Evolutionary conservation across 768 basidiomycete species (phyloP).

Genomic region (Zangia roseola): DNA sequence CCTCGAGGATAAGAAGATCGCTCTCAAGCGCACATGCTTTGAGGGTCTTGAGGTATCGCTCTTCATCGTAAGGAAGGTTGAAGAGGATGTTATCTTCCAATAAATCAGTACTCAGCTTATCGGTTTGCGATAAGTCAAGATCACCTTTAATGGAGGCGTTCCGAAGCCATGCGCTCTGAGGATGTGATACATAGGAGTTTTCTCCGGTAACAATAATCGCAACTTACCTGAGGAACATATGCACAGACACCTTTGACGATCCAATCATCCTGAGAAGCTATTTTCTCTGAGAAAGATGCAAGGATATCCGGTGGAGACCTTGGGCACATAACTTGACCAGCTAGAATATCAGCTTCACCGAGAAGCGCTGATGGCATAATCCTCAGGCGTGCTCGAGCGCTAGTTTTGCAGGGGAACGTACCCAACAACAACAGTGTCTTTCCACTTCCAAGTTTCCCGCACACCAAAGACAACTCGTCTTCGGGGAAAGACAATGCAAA

Average conservation of each 20-base stretch:
- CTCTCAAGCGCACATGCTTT: constrained; percentile 72
- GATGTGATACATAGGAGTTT: constrained; percentile 7
- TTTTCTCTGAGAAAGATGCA: constrained; percentile 51
- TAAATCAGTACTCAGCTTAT: constrained; percentile 38
- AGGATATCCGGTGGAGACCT: constrained; percentile 81
- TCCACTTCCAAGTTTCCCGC: constrained; percentile 87
- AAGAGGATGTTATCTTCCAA: constrained; percentile 71
- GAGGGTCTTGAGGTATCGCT: constrained; percentile 75
- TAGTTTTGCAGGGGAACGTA: constrained; percentile 16
- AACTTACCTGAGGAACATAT: constrained; percentile 75
- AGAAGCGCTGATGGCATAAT: constrained; percentile 54
- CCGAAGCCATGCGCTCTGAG: constrained; percentile 62
- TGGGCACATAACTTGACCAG: constrained; percentile 81
- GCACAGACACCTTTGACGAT: constrained; percentile 75
- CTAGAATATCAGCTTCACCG: constrained; percentile 55
- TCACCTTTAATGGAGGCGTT: constrained; percentile 54
- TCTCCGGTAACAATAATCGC: constrained; percentile 2
- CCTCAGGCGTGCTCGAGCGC: constrained; percentile 7
- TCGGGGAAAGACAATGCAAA: constrained; percentile 74
- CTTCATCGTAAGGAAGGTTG: constrained; percentile 67
- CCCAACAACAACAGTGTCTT: constrained; percentile 83
- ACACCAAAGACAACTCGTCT: constrained; percentile 79
- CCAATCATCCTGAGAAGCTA: constrained; percentile 62
- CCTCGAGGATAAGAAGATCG: constrained; percentile 81
- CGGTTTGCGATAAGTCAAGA: neutral